Evolutionary conservation across 2,329 filamentous ascomycete genomes (phyloP).

Genomic region (Mariannaea sp.): DNA sequence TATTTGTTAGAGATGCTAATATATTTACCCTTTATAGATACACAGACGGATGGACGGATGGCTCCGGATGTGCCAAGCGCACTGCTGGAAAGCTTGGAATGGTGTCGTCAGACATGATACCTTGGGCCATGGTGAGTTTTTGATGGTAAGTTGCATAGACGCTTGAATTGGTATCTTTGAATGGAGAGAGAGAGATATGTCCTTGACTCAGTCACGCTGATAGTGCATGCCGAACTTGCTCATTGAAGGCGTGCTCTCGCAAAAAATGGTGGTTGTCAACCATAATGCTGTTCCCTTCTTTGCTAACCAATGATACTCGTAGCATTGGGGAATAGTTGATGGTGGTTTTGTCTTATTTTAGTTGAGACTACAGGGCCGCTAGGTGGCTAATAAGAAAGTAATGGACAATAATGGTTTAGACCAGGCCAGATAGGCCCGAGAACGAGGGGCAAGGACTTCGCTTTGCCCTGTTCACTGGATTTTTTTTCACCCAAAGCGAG

Average conservation of each 20-base stretch:
- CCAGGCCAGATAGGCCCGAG: neutral
- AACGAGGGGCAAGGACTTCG: neutral
- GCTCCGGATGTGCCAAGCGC: constrained; percentile 11
- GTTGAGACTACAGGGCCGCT: too few species aligned
- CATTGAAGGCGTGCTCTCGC: too few species aligned
- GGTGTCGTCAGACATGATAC: neutral
- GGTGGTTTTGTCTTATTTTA: too few species aligned
- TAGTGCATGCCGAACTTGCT: too few species aligned
- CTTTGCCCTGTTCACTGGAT: neutral
- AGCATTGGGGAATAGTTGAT: too few species aligned
- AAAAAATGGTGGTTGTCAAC: too few species aligned
- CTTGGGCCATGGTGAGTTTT: constrained; percentile 2
- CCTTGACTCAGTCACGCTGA: neutral
- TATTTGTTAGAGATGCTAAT: constrained; percentile 16
- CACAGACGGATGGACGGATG: constrained; percentile 6
- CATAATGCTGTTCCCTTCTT: too few species aligned
- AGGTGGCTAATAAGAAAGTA: neutral
- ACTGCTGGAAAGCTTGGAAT: neutral
- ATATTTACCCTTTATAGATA: constrained; percentile 13
- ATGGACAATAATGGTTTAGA: neutral
- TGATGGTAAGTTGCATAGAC: constrained; percentile 30
- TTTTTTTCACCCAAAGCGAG: too few species aligned
- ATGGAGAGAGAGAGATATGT: neutral
- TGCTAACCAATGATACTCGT: too few species aligned
- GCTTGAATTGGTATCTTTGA: constrained; percentile 23